Evolutionary conservation across 352 stramenopile genomes (phyloP).

Genomic region (Blastocystis sp.): DNA sequence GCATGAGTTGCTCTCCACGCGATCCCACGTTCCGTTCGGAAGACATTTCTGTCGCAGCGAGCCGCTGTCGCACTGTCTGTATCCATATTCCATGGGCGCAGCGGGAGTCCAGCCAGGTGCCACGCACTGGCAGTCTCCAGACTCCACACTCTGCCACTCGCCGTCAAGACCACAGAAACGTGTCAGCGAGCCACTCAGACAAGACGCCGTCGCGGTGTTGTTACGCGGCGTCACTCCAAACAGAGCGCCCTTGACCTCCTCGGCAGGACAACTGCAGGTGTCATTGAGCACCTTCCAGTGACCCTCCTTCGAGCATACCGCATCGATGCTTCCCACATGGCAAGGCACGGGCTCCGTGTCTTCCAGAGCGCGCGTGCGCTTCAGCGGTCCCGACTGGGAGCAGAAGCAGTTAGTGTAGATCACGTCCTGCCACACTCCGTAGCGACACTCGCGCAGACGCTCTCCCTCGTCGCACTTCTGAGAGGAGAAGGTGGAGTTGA

Average conservation of each 20-base stretch:
- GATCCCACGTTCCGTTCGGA: neutral
- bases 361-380: neutral
- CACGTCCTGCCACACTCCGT: constrained; percentile 7
- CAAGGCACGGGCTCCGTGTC: neutral
- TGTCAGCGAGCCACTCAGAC: neutral
- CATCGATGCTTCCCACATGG: neutral
- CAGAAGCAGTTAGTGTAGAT: neutral
- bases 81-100: neutral
- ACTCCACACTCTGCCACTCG: neutral
- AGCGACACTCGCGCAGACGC: neutral
- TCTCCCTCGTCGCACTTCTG: neutral
- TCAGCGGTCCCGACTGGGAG: neutral
- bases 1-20: neutral
- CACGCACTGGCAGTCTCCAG: neutral
- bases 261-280: neutral
- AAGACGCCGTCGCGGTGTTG: neutral
- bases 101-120: neutral
- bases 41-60: neutral
- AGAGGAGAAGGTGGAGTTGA: neutral
- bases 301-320: neutral
- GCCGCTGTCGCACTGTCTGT: neutral
- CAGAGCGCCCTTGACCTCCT: neutral
- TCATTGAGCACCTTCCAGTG: neutral
- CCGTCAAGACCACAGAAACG: neutral
- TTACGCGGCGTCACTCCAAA: neutral